These are phyloP conservation scores for Podospora tetraspora DNA, from an alignment of 495 filamentous ascomycete species.

Conservation along the genomic window DNA sequence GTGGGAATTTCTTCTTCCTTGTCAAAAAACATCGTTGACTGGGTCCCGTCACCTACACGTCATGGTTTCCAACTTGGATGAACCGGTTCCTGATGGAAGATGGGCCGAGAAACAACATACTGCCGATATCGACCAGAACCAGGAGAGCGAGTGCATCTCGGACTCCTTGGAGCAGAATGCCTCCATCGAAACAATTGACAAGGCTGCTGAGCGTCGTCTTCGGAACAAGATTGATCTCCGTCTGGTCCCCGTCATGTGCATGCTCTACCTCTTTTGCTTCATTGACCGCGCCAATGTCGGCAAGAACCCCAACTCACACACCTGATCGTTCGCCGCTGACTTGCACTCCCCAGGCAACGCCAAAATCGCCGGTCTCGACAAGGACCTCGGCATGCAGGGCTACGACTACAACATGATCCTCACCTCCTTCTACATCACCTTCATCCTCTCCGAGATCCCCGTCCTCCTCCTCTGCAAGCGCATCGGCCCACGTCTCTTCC, in stretches of 20 bases:
- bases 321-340: background rate
- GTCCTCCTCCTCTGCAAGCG: conserved; percentile 61
- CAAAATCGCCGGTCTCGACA: conserved; percentile 50
- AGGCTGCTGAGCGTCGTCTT: background rate
- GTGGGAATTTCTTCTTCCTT: background rate
- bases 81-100: background rate
- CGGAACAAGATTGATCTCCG: conserved; percentile 10
- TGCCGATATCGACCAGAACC: background rate
- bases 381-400: conserved; percentile 51
- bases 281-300: conserved; percentile 15
- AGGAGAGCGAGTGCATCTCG: background rate
- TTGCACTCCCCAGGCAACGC: conserved; percentile 18
- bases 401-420: conserved; percentile 56
- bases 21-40: background rate
- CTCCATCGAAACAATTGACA: background rate
- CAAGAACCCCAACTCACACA: background rate
- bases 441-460: conserved; percentile 65
- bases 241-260: conserved; percentile 3
- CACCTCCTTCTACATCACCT: conserved; percentile 64
- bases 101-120: background rate
- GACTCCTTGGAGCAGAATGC: background rate
- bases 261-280: conserved; percentile 13
- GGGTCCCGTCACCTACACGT: background rate
- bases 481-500: conserved; percentile 52
- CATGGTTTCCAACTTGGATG: background rate